A percentile compares a stretch with the other conserved stretches of the same genome.
Evolutionary conservation across 805 yeast genomes (phyloP).

Genomic region (Saturnispora besseyi): DNA sequence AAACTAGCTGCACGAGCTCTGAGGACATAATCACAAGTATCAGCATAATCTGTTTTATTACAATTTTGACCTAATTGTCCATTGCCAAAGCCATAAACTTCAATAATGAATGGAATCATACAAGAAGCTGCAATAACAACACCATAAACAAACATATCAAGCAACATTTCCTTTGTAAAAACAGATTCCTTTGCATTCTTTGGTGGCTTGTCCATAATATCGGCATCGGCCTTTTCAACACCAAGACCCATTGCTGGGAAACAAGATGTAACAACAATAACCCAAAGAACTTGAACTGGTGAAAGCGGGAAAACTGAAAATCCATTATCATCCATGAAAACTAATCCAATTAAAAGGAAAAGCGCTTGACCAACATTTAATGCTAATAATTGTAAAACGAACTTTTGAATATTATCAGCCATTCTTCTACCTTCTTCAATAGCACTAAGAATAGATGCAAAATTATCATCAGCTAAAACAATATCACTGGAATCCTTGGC

Average conservation of each 20-base stretch:
- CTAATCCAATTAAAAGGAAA: constrained; percentile 62
- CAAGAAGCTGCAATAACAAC: constrained; percentile 65
- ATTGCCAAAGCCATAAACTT: constrained; percentile 57
- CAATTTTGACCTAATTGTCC: constrained; percentile 61
- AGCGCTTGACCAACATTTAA: constrained; percentile 67
- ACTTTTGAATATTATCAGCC: constrained; percentile 71
- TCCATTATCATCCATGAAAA: constrained; percentile 52
- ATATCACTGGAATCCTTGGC: constrained; percentile 81
- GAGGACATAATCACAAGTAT: constrained; percentile 53
- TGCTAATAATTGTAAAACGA: constrained; percentile 63
- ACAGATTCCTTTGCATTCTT: constrained; percentile 45
- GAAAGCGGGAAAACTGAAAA: constrained; percentile 75
- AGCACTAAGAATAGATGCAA: constrained; percentile 66
- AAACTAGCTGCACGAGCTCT: constrained; percentile 70
- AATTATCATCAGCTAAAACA: constrained; percentile 67
- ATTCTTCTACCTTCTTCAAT: constrained; percentile 75
- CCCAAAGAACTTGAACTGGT: constrained; percentile 76
- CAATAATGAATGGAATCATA: constrained; percentile 53
- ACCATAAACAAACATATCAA: constrained; percentile 68
- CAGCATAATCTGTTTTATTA: constrained; percentile 36
- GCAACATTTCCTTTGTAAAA: constrained; percentile 56
- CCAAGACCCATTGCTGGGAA: constrained; percentile 84
- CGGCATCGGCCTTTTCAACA: constrained; percentile 54
- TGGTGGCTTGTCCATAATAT: constrained; percentile 57
- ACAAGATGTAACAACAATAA: constrained; percentile 68